These are phyloP conservation scores for cucumber (Cucumis sativus) DNA, from an alignment of 306 rosid species.

Conservation along the genomic window DNA sequence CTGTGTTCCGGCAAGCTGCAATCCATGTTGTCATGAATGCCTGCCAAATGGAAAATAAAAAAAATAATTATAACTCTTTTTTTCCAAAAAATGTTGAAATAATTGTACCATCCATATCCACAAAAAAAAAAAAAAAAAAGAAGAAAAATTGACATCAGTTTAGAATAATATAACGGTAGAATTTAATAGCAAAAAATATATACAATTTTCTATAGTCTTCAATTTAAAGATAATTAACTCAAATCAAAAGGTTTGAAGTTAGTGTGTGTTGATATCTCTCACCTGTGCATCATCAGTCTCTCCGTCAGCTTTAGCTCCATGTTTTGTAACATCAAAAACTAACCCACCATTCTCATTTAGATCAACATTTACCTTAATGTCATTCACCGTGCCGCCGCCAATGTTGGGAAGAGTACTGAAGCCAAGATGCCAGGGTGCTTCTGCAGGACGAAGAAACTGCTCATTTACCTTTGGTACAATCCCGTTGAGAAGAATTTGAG, in stretches of 20 bases:
- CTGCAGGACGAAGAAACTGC: neutral
- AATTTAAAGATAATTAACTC: neutral
- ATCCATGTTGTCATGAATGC: slow-evolving; percentile 59
- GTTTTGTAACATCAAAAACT: neutral
- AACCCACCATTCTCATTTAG: neutral
- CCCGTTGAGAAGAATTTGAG: neutral
- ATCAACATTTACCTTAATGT: neutral
- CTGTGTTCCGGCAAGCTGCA: slow-evolving; percentile 37
- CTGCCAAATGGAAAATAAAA: slow-evolving; percentile 14
- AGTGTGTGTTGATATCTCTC: neutral
- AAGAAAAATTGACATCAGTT: neutral
- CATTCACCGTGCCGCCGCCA: neutral
- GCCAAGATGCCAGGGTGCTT: neutral
- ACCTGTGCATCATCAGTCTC: slow-evolving; percentile 5
- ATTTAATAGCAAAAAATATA: too few relatives aligned
- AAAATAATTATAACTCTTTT: too few relatives aligned
- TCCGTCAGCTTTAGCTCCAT: slow-evolving; percentile 5
- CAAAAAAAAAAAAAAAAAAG: too few relatives aligned
- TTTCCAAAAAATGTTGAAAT: too few relatives aligned
- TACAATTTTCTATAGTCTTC: too few relatives aligned
- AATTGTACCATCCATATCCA: too few relatives aligned
- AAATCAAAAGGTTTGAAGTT: neutral
- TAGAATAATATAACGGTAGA: too few relatives aligned
- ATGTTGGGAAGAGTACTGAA: neutral
- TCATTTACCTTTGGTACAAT: too few relatives aligned